phyloP scores from a whole-genome alignment of 306 rosid genomes.

The Astragalus glycyphyllos region DNA sequence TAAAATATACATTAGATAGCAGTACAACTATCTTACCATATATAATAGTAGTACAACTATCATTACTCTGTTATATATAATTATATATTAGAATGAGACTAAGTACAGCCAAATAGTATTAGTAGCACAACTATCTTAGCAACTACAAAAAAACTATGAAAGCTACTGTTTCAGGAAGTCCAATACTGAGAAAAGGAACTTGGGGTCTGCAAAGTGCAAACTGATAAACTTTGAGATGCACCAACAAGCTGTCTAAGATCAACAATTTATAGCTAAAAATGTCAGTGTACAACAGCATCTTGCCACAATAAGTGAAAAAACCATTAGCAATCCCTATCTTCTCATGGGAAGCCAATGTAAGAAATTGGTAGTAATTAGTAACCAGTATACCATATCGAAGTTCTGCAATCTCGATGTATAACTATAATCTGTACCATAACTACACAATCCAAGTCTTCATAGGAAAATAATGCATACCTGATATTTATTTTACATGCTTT shows the following conservation, averaged over 20 bases:
- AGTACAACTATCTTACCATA: no score
- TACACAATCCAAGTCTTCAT: conserved; percentile 43
- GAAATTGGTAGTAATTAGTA: conserved; percentile 29
- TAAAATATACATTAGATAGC: conserved; percentile 10
- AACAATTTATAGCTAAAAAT: conserved; percentile 41
- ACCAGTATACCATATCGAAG: conserved; percentile 37
- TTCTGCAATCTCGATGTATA: conserved; percentile 41
- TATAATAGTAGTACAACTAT: no score
- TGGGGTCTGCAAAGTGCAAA: conserved; percentile 3
- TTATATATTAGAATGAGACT: conserved; percentile 16
- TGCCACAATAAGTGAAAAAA: conserved; percentile 21
- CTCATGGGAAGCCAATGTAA: conserved; percentile 41
- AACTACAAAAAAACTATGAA: neutral
- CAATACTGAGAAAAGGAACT: conserved; percentile 9
- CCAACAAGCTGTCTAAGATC: conserved; percentile 29
- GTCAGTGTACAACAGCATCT: conserved; percentile 41
- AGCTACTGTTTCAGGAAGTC: conserved; percentile 19
- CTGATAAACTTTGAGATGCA: conserved; percentile 26
- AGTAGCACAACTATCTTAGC: conserved; percentile 23
- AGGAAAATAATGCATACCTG: conserved; percentile 33
- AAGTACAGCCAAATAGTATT: conserved; percentile 29
- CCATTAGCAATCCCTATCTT: conserved; percentile 33
- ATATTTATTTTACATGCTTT: conserved; percentile 43
- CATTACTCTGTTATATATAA: conserved; percentile 1
- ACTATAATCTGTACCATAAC: conserved; percentile 53